Percentiles rank a stretch among this genome's conserved stretches.
These are phyloP conservation scores for Trypanosoma scelopori DNA, from an alignment of 208 protist genomes.

Conservation along the genomic window DNA sequence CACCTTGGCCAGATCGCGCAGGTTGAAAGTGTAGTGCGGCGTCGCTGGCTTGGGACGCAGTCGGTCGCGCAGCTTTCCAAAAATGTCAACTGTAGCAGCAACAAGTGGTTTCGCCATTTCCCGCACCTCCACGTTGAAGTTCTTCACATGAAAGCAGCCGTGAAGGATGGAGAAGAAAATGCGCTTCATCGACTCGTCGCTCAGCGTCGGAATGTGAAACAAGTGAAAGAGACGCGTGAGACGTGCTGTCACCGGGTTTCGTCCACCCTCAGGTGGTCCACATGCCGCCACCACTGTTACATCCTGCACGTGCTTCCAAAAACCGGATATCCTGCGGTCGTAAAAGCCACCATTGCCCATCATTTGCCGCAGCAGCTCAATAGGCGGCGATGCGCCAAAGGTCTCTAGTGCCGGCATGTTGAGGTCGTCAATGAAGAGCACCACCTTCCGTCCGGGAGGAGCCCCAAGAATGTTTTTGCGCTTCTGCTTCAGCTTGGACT, in stretches of 20 bases:
- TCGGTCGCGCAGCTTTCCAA: constrained; percentile 83
- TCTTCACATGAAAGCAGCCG: constrained; percentile 89
- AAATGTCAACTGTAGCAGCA: constrained; percentile 89
- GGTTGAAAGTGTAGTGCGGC: constrained; percentile 99
- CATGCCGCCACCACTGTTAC: constrained; percentile 95
- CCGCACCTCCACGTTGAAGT: constrained; percentile 82
- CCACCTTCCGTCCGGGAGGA: constrained; percentile 90
- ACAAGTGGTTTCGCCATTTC: constrained; percentile 77
- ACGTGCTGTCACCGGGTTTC: constrained; percentile 92
- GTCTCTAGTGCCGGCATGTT: constrained; percentile 97
- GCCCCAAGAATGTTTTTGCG: constrained; percentile 96
- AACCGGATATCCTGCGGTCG: constrained; percentile 93
- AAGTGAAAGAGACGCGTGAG: constrained; percentile 95
- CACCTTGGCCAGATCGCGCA: constrained; percentile 97
- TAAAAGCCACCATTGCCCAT: constrained; percentile 96
- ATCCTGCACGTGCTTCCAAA: constrained; percentile 95
- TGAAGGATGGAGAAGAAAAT: constrained; percentile 94
- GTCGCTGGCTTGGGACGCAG: constrained; percentile 96
- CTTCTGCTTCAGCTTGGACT: constrained; percentile 96
- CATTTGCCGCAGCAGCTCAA: constrained; percentile 97
- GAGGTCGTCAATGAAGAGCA: constrained; percentile 98
- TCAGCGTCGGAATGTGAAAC: constrained; percentile 92
- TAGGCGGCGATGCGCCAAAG: constrained; percentile 96
- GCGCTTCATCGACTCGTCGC: constrained; percentile 91
- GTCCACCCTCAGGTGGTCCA: constrained; percentile 95